phyloP scores from a whole-genome alignment of 2,329 filamentous ascomycete genomes.

The Nemania sp. region DNA sequence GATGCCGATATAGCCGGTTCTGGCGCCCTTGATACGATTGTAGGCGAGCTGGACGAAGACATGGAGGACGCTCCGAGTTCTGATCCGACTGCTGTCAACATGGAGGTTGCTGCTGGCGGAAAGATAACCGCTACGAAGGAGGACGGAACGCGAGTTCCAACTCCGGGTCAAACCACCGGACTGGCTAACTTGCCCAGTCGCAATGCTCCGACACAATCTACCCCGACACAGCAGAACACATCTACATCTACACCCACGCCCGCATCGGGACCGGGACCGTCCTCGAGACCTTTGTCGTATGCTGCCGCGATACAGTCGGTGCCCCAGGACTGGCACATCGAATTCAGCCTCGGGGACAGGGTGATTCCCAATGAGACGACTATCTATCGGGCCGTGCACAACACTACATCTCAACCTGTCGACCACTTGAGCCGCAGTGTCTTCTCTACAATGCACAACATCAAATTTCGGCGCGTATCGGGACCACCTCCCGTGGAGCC shows the following conservation, averaged over 20 bases:
- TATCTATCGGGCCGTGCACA: constrained; percentile 92
- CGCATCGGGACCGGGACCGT: constrained; percentile 50
- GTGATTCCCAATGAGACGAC: constrained; percentile 89
- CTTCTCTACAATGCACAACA: constrained; percentile 87
- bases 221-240: constrained; percentile 44
- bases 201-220: constrained; percentile 40
- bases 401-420: constrained; percentile 51
- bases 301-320: constrained; percentile 78
- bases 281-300: constrained; percentile 75
- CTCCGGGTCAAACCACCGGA: constrained; percentile 65
- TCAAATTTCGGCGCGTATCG: constrained; percentile 85
- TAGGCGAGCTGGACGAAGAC: constrained; percentile 88
- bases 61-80: constrained; percentile 72
- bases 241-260: constrained; percentile 41
- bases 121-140: constrained; percentile 91
- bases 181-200: constrained; percentile 45
- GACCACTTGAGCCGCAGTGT: constrained; percentile 75
- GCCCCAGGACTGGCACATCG: constrained; percentile 95
- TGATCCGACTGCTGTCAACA: constrained; percentile 84
- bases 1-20: constrained; percentile 62
- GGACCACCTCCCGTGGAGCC: constrained; percentile 80
- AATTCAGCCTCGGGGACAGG: constrained; percentile 86
- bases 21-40: constrained; percentile 77
- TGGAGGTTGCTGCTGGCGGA: constrained; percentile 84
- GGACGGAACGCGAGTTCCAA: constrained; percentile 84